Evolutionary conservation across 2,329 filamentous ascomycete genomes (phyloP), one percentile per base, ranked within the genome.

Genomic region (Aspergillus bombycis): DNA sequence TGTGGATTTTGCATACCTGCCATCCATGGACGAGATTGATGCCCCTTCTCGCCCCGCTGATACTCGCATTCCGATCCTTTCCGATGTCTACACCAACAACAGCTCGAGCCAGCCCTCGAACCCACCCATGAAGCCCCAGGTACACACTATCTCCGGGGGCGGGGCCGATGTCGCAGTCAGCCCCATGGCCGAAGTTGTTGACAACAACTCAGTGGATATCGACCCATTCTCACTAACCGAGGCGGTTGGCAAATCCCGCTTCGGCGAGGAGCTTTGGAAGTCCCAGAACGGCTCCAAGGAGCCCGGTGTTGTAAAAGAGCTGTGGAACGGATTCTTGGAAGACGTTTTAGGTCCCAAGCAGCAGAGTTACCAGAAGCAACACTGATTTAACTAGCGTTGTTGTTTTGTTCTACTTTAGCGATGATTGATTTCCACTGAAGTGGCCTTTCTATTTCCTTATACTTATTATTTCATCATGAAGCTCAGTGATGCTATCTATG

Each of bases 1-100:
- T 48, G 85, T 89, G 64, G 87, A 89, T 79, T 88, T 89, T 71
- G 83, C 83, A 69, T 88, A 84, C 78, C 80, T 89, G 68, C 87
- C 87, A 41, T 79, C 80, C 61, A 79, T 83, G 68, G 78, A 82
- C 32, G 73, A 79, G 57, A 75, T 82, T 36, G 80, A 83, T 57
- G 68, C 73, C 16, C 65, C 73, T 16, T 63, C 75, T 34, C 67
- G 74, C 53, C 71, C 74, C 32, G 72, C 79, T 6, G 72, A 77
- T 41, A 72, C 82, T 12, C 80, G 81, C 56, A 81, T 86, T 52
- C 85, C 85, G 62, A 80, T 86, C 67, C 77, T 86, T 61, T 79
- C 82, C 62, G 77, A 81, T 34, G 62, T 70, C 36, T 69, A 69
- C 68, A 73, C 73, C 55, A 72, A 75, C 68, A 70, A 72, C 52